These are phyloP conservation scores for Xylariaceae sp. DNA, from an alignment of 2,329 filamentous ascomycete species.

Conservation along the genomic window DNA sequence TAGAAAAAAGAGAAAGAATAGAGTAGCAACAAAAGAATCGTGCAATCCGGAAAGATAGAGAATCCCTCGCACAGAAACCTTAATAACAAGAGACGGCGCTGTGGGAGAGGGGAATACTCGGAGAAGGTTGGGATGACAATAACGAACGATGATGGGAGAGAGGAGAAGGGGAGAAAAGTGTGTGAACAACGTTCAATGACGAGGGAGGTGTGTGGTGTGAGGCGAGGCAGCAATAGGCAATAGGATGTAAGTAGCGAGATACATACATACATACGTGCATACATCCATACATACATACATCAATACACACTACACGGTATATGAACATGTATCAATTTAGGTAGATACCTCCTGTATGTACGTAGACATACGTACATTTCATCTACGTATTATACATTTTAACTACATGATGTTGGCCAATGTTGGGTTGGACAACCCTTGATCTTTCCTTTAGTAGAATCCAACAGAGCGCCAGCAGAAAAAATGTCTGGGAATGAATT, in stretches of 20 bases:
- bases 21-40: slow-evolving; percentile 19
- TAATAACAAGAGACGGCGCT: slow-evolving; percentile 9
- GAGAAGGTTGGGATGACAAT: slow-evolving; percentile 14
- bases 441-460: neutral
- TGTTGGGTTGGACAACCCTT: neutral
- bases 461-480: neutral
- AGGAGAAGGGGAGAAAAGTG: slow-evolving; percentile 6
- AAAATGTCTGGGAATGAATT: neutral
- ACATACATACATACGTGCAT: neutral
- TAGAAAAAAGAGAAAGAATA: slow-evolving; percentile 4
- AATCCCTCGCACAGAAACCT: slow-evolving; percentile 9
- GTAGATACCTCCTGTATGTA: too few relatives aligned
- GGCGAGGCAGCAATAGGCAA: slow-evolving; percentile 15
- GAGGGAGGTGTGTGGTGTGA: slow-evolving; percentile 24
- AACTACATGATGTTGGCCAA: neutral
- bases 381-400: neutral
- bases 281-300: neutral
- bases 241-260: slow-evolving; percentile 22
- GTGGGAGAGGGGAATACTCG: slow-evolving; percentile 9
- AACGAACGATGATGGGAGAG: slow-evolving; percentile 12
- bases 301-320: neutral
- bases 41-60: slow-evolving; percentile 11
- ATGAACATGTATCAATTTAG: too few relatives aligned
- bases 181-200: slow-evolving; percentile 24
- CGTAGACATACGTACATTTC: too few relatives aligned